A percentile compares a stretch with the other conserved stretches of the same genome.
These are phyloP conservation scores for Gnomoniopsis smithogilvyi DNA, from an alignment of 2,329 filamentous ascomycete genomes.

Conservation along the genomic window DNA sequence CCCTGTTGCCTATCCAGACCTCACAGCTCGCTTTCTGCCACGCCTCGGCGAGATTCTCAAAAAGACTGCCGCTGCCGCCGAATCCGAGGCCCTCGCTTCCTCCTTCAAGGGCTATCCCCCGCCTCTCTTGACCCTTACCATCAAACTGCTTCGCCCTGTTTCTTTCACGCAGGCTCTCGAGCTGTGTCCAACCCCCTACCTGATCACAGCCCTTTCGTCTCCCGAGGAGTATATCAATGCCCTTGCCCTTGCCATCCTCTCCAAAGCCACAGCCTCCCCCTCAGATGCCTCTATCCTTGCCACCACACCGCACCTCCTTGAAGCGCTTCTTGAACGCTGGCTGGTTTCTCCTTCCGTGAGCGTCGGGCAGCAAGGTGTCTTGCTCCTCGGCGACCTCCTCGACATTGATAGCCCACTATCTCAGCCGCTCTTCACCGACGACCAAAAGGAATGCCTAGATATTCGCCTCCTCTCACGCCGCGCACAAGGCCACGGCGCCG, in stretches of 20 bases:
- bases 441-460: constrained; percentile 18
- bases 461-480: constrained; percentile 29
- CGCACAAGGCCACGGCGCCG: constrained; percentile 44
- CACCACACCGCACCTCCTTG: constrained; percentile 45
- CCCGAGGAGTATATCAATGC: constrained; percentile 54
- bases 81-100: not conserved
- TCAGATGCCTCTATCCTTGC: constrained; percentile 49
- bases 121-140: constrained; percentile 48
- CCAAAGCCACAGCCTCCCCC: constrained; percentile 49
- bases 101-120: constrained; percentile 35
- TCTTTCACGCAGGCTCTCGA: constrained; percentile 48
- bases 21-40: constrained; percentile 52
- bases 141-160: constrained; percentile 54
- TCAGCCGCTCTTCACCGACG: constrained; percentile 22
- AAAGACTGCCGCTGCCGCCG: constrained; percentile 38
- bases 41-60: constrained; percentile 51
- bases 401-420: constrained; percentile 49
- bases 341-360: constrained; percentile 49
- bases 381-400: constrained; percentile 50
- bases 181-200: constrained; percentile 47
- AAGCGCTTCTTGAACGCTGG: constrained; percentile 49
- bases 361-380: constrained; percentile 51
- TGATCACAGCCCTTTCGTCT: constrained; percentile 51
- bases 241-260: constrained; percentile 53
- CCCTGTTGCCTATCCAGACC: constrained; percentile 28